Conservation (phyloP, 2,329 filamentous ascomycete genomes). For the Ceratocystis albifundus region DNA sequence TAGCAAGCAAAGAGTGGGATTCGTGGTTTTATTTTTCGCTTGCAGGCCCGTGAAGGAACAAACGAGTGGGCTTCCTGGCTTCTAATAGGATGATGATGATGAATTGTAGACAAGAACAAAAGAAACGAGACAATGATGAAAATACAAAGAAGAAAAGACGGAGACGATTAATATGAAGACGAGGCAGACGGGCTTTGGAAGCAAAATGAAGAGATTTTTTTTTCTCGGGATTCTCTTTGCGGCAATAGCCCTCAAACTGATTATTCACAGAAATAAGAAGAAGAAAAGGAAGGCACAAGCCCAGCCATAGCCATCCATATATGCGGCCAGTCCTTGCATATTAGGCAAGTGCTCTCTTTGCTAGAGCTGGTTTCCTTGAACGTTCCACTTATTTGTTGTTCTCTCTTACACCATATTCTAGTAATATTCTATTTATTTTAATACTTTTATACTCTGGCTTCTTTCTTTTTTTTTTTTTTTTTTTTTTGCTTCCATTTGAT, state of each 20-base stretch:
- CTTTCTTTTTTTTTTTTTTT: no score
- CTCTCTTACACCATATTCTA: no score
- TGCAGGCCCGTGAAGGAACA: slow-evolving; percentile 6
- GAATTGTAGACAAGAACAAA: slow-evolving; percentile 6
- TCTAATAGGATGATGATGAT: slow-evolving; percentile 12
- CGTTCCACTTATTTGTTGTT: no score
- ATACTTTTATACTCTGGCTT: neutral
- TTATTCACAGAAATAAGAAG: slow-evolving; percentile 14
- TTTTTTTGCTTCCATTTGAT: neutral
- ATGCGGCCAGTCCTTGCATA: slow-evolving; percentile 4
- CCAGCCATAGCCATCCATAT: slow-evolving; percentile 14
- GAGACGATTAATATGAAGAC: slow-evolving; percentile 21
- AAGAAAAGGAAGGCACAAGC: slow-evolving; percentile 20
- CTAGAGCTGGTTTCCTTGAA: no score
- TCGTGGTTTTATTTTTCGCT: slow-evolving; percentile 10
- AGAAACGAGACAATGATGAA: neutral
- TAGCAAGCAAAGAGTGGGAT: slow-evolving; percentile 1
- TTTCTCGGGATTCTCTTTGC: neutral
- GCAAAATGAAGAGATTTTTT: slow-evolving; percentile 4
- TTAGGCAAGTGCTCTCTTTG: neutral
- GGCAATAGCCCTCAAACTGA: neutral
- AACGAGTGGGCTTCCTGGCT: neutral
- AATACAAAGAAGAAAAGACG: slow-evolving; percentile 7
- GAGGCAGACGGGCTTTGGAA: no score
- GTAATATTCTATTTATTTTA: neutral